Evolutionary conservation across 768 basidiomycete genomes (phyloP).

Genomic region (Exidia glandulosa): DNA sequence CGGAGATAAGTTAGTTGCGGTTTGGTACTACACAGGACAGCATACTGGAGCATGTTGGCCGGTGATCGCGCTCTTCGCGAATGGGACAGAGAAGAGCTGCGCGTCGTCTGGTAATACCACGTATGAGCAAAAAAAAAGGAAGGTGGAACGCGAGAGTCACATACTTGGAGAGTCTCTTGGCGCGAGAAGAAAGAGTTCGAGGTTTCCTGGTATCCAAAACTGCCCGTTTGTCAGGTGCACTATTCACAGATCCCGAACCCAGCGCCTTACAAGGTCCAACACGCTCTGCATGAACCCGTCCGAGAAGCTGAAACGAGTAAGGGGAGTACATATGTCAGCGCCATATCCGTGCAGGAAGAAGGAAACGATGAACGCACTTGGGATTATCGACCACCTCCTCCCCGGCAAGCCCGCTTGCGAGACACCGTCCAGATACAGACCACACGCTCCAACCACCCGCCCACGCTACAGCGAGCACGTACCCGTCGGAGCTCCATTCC

Average conservation of each 20-base stretch:
- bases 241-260: too few relatives aligned
- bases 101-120: slow-evolving; percentile 26
- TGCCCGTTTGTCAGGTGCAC: slow-evolving; percentile 20
- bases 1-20: too few relatives aligned
- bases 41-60: slow-evolving; percentile 83
- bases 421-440: slow-evolving; percentile 79
- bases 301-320: slow-evolving; percentile 36
- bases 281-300: slow-evolving; percentile 84
- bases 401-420: slow-evolving; percentile 60
- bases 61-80: slow-evolving; percentile 90
- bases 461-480: slow-evolving; percentile 90
- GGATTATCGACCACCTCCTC: slow-evolving; percentile 24
- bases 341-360: too few relatives aligned
- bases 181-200: slow-evolving; percentile 73
- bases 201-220: slow-evolving; percentile 94
- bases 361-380: background rate
- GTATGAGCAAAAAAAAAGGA: too few relatives aligned
- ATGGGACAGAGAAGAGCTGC: slow-evolving; percentile 78
- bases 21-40: slow-evolving; percentile 15
- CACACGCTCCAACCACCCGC: slow-evolving; percentile 82
- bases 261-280: slow-evolving; percentile 52
- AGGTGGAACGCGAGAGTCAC: background rate
- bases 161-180: slow-evolving; percentile 25
- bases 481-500: slow-evolving; percentile 94
- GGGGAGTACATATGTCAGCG: background rate